Evolutionary conservation across 176 grass and related monocot species (phyloP), one percentile per base, ranked within the genome.

Genomic region (Thalia dealbata): DNA sequence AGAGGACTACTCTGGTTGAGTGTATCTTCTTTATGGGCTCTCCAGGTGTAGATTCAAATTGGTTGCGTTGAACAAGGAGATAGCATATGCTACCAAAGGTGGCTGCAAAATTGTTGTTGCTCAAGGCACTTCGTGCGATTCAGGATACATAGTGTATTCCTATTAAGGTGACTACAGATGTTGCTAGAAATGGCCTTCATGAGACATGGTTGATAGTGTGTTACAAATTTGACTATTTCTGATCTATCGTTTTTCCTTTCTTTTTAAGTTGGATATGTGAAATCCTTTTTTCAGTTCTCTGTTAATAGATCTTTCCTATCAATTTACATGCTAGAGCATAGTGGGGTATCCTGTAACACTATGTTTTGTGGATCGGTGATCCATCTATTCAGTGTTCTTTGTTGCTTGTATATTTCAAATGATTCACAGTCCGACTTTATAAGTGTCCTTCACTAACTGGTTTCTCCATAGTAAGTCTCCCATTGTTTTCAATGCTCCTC

Each of bases 161-260:
- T 85, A 78, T 50, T 78, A 72, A 81, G 82, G 83, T 83, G 80
- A 68, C 71, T 81, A 67, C 73, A 75, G 70, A 75, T 75, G 73
- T 42, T 69, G 25, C 44, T 81, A 55, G 54, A n/a, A 72, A 81
- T 62, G 76, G 74, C 65, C 73, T 70, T 18, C 71, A 75, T 82
- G 79, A 73, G 44, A 71, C 71, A 72, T 76, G 82, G n/a, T 75
- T 27, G 12, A 35, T 81, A 72, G 80, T 75, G 77, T 69, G 82
- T 64, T 82, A 42, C 78, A 82, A 62, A 67, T 81, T 21, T 25
- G 71, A 50, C 54, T 52, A 65, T 44, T 75, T 59, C 77, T 78
- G 59, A 24, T 73, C 70, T 62, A 44, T 29, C 15, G n/a, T 44
- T 61, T 72, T 51, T 6, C 26, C 8, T 18, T 52, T 15, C 13